Evolutionary conservation across 1,284 basidiomycete genomes (phyloP).

Genomic region (Rhizoctonia solani): DNA sequence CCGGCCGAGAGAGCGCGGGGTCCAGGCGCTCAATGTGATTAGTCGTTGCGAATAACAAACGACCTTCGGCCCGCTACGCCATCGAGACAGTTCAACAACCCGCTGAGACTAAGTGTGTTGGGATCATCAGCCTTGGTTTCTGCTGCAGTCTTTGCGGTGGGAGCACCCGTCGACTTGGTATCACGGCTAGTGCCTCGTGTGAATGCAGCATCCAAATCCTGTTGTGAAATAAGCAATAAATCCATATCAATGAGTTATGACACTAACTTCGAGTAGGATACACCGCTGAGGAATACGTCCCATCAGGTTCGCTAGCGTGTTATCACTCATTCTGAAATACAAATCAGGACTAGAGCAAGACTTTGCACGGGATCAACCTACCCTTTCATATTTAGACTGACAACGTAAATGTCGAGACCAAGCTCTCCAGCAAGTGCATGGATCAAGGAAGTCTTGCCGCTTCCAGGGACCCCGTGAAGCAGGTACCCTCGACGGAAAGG

Average conservation of each 20-base stretch:
- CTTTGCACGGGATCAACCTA: conserved; percentile 47
- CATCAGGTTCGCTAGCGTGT: conserved; percentile 79
- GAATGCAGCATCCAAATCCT: conserved; percentile 78
- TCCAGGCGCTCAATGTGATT: conserved; percentile 86
- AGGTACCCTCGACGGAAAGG: conserved; percentile 43
- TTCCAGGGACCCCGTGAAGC: conserved; percentile 45
- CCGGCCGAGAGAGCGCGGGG: conserved; percentile 49
- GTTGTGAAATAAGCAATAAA: neutral
- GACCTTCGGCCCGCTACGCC: conserved; percentile 84
- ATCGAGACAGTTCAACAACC: conserved; percentile 80
- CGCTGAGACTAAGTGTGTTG: conserved; percentile 79
- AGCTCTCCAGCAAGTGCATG: conserved; percentile 85
- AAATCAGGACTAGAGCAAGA: neutral
- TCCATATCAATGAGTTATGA: neutral
- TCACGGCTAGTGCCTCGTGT: conserved; percentile 81
- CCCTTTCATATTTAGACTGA: conserved; percentile 83
- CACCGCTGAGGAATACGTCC: conserved; percentile 78
- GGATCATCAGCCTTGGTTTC: conserved; percentile 53
- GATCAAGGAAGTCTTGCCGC: conserved; percentile 71
- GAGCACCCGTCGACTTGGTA: conserved; percentile 70
- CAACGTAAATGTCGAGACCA: conserved; percentile 84
- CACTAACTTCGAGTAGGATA: conserved; percentile 72
- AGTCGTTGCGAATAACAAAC: conserved; percentile 42
- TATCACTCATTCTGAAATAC: conserved; percentile 75
- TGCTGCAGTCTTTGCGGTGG: conserved; percentile 50